Evolutionary conservation across 441 rosid species (phyloP).

Genomic region (Arabidopsis hybrid): DNA sequence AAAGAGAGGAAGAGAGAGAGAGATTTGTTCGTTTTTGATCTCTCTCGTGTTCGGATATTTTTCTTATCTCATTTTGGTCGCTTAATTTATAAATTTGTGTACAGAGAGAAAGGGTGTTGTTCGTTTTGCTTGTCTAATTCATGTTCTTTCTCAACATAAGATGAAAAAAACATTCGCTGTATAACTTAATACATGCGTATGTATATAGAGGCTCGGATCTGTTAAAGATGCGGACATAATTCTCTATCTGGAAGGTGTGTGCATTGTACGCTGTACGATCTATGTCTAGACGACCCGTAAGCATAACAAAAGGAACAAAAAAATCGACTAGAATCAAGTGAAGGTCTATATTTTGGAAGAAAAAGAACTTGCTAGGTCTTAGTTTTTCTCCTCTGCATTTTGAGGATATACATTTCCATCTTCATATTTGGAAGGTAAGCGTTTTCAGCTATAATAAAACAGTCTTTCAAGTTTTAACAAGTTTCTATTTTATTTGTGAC

Average conservation of each 20-base stretch:
- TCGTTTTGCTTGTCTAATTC: conserved; percentile 39
- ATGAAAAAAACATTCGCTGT: conserved; percentile 44
- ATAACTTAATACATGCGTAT: conserved; percentile 36
- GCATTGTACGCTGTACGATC: neutral
- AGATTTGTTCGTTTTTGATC: conserved; percentile 33
- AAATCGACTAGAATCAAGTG: neutral
- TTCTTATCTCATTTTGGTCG: conserved; percentile 41
- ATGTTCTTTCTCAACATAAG: conserved; percentile 42
- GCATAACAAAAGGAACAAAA: neutral
- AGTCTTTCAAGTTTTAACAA: too few species aligned
- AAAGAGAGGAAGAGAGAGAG: conserved; percentile 32
- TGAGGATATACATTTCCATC: too few species aligned
- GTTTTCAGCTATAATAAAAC: too few species aligned
- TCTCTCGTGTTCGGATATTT: too few species aligned
- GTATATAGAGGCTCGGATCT: conserved; percentile 39
- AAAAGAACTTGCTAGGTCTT: too few species aligned
- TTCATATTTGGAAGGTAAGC: too few species aligned
- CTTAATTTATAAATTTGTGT: conserved; percentile 42
- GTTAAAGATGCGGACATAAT: conserved; percentile 3
- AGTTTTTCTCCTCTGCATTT: too few species aligned
- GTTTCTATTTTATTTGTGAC: too few species aligned
- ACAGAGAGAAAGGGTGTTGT: conserved; percentile 42
- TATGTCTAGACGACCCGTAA: neutral
- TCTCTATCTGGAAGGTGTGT: neutral
- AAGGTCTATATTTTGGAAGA: too few species aligned